Evolutionary conservation across 495 filamentous ascomycete genomes (phyloP), one percentile per base, ranked within the genome.

Genomic region (Podospora pseudoanserina): DNA sequence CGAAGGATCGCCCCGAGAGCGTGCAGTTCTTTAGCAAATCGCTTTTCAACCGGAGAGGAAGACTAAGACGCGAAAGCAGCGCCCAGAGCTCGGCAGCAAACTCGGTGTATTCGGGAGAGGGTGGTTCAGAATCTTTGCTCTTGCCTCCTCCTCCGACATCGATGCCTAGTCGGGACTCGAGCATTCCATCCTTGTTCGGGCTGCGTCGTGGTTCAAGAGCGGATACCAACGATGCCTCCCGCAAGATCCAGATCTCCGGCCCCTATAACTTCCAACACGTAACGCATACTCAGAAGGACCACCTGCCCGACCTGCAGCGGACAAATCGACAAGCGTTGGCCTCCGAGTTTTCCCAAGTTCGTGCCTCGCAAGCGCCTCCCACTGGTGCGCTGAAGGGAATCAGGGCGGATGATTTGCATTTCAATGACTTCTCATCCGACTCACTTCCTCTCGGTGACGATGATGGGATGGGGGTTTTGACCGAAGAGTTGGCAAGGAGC

Each of bases 231-330:
- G 75, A 76, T 62, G 60, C 74, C 28, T 73, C 72, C 57, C 79
- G 72, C 73, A 81, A 77, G 72, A 64, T 79, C 67, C 71, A 82
- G 59, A 96, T 97, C 63, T 97, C 93, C 0, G 87, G 86, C 26
- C 93, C 93, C 5, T 96, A 91, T 77, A 90, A 94, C 77, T 97
- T 97, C 73, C 92, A 94, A 71, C 93, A 96, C 77, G 78, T 97
- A 59, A 90, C 90, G 27, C 91, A 96, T 75, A 92, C 90, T 18
- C 86, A 85, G 53, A 87, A 85, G 26, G 79, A 88, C 16, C 86
- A 90, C 65, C 83, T 92, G 60, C 82, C 88, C 16, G 80, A 82
- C 15, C 71, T 92, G 34, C 83, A 88, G 54, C 82, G 80, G 34
- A 74, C 84, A 13, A 85, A 84, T 53, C 83, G 87, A 63, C 81